Evolutionary conservation across 2,329 filamentous ascomycete genomes (phyloP), one percentile per base, ranked within the genome.

Genomic region (Nigrograna mackinnonii): DNA sequence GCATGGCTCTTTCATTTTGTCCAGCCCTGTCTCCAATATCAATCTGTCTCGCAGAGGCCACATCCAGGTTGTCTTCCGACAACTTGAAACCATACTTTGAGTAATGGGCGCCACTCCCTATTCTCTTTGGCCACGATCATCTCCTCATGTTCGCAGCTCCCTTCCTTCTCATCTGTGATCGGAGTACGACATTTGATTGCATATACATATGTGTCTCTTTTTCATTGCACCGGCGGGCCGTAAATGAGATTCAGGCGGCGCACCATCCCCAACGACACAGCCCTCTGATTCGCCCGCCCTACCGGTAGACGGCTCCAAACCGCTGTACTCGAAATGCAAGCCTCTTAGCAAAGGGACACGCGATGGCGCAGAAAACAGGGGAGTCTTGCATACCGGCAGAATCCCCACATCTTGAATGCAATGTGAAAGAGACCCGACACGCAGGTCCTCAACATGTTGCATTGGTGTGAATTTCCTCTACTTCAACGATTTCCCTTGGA

Each of bases 371-470:
- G 44, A 31, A 42, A 16, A 35, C 47, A 44, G 31, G 51, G 42
- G 42, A 48, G 22, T 44, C 31, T 11, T 54, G 50, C 55, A 56
- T 58, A 47, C 50, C 53, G 54, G 58, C 52, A 55, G 46, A 52
- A 50, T 51, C 41, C 51, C 39, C 35, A 37, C 37, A 13, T 31
- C 19, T 35, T 33, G 37, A 38, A 49, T 39, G 34, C 36, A 17
- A 34, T 44, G 47, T 54, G 50, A 47, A 51, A 40, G 43, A 41
- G 37, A 41, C 42, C 44, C 47, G 34, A 17, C 37, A 47, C 43
- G 43, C 52, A 55, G 49, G 49, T 41, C 47, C 50, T 50, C 47
- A 44, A 35, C 36, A 41, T 44, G 35, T 49, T 46, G 49, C 52
- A 64, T 60, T 57, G 56, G 54, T 40, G 37, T 38, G 41, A 39